Evolutionary conservation across 2,329 filamentous ascomycete genomes (phyloP).

Genomic region (Didymella segeticola): DNA sequence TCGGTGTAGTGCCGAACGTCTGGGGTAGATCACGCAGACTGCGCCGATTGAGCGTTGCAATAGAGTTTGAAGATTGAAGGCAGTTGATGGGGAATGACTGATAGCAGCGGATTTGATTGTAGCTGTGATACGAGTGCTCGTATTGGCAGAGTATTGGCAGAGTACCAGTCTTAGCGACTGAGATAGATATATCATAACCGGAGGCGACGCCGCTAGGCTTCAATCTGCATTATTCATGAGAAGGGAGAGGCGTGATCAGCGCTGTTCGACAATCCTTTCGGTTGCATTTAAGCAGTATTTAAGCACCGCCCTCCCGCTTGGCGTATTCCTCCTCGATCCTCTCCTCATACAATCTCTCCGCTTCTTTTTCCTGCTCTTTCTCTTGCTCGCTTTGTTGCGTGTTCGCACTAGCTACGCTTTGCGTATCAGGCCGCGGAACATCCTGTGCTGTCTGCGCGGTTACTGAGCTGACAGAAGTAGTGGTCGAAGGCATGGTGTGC

Average conservation of each 20-base stretch:
- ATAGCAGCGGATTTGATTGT: neutral
- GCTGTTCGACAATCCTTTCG: too few species aligned
- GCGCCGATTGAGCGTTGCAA: neutral
- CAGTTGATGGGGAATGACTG: neutral
- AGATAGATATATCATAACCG: too few species aligned
- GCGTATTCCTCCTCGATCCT: slow-evolving; percentile 51
- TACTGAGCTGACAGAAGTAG: slow-evolving; percentile 20
- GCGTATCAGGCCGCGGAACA: slow-evolving; percentile 30
- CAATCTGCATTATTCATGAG: too few species aligned
- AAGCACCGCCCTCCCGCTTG: slow-evolving; percentile 49
- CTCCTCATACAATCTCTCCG: slow-evolving; percentile 47
- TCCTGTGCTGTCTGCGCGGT: slow-evolving; percentile 35
- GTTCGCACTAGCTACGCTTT: slow-evolving; percentile 35
- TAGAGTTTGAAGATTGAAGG: neutral
- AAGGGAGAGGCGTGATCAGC: too few species aligned
- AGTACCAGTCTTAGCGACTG: neutral
- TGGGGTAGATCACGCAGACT: neutral
- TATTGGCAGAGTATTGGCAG: neutral
- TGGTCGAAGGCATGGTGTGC: neutral
- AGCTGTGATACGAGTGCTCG: neutral
- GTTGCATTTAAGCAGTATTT: too few species aligned
- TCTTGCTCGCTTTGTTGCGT: slow-evolving; percentile 24
- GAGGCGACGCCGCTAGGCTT: too few species aligned
- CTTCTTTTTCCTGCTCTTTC: slow-evolving; percentile 36
- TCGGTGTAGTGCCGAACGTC: neutral